Evolutionary conservation across 73 alveolate species (phyloP).

Genomic region (Paramecium biaurelia): DNA sequence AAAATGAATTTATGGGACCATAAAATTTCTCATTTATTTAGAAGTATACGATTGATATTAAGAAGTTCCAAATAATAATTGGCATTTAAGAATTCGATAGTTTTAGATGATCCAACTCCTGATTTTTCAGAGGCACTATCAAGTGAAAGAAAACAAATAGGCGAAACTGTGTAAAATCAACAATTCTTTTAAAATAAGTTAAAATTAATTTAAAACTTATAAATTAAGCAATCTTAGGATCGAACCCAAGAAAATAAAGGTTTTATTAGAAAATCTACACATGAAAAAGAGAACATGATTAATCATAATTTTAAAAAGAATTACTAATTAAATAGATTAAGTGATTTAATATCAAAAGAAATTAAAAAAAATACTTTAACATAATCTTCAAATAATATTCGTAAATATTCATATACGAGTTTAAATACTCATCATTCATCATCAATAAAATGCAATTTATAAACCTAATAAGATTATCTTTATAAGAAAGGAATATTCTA

Average conservation of each 20-base stretch:
- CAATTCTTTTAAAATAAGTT: neutral
- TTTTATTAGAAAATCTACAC: neutral
- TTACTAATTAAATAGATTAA: neutral
- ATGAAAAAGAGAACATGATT: neutral
- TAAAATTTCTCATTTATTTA: neutral
- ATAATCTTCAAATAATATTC: neutral
- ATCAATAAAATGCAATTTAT: neutral
- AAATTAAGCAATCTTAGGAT: neutral
- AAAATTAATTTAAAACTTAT: neutral
- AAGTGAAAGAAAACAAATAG: neutral
- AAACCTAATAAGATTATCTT: neutral
- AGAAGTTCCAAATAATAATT: neutral
- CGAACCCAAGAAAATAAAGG: neutral
- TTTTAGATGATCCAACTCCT: neutral
- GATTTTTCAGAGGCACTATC: neutral
- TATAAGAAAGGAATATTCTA: neutral
- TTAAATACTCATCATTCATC: neutral
- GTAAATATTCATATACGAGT: neutral
- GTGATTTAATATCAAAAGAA: neutral
- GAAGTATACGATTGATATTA: neutral
- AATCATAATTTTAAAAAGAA: neutral
- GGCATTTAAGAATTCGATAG: neutral
- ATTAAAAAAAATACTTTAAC: neutral
- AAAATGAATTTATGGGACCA: neutral
- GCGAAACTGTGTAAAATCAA: neutral